phyloP scores from a whole-genome alignment of 305 asterid species.

The Fraxinus nigra region DNA sequence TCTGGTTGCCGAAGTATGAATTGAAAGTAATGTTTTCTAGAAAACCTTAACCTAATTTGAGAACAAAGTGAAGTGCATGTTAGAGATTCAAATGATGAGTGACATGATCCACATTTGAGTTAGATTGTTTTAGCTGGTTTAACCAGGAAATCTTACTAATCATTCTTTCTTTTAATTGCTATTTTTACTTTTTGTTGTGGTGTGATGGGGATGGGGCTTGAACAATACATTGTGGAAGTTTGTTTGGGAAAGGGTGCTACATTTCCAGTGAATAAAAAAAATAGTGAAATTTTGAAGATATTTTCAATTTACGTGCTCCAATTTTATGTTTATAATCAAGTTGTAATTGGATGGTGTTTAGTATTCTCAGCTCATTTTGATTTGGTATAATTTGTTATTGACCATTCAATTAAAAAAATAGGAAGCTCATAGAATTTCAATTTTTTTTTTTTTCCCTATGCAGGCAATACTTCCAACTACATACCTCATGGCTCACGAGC shows the following conservation, averaged over 20 bases:
- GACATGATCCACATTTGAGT: background rate
- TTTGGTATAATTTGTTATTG: background rate
- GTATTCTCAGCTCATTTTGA: background rate
- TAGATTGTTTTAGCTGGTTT: background rate
- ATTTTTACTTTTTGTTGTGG: background rate
- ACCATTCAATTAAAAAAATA: background rate
- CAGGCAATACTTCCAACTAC: slow-evolving; percentile 75
- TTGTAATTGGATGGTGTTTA: background rate
- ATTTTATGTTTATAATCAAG: background rate
- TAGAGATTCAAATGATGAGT: background rate
- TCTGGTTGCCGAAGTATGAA: background rate
- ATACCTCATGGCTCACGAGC: slow-evolving; percentile 85
- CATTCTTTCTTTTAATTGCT: background rate
- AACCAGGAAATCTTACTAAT: background rate
- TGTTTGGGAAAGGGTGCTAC: background rate
- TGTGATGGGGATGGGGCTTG: background rate
- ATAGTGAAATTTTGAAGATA: background rate
- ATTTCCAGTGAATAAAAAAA: background rate
- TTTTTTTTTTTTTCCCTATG: slow-evolving; percentile 15
- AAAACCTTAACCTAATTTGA: background rate
- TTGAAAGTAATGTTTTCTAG: background rate
- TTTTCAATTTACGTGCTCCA: background rate
- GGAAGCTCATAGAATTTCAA: slow-evolving; percentile 2
- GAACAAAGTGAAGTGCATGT: background rate
- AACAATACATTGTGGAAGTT: background rate